Conservation (phyloP, 441 rosid genomes). For the Eruca vesicaria region DNA sequence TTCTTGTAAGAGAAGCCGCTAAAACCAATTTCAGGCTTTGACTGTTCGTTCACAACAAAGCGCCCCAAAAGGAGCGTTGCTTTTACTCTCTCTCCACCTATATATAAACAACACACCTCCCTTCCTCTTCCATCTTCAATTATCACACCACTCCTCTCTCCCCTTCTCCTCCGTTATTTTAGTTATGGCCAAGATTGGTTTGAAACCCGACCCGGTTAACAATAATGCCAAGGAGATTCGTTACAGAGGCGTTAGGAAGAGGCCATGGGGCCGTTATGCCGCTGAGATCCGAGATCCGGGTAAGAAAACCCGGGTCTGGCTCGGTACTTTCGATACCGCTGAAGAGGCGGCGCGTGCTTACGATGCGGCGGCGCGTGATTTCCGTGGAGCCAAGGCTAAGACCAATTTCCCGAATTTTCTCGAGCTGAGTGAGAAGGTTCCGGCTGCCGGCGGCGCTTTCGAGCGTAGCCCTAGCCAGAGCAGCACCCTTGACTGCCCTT, state of each 20-base stretch:
- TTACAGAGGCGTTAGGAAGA: conserved; percentile 63
- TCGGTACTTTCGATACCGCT: conserved; percentile 60
- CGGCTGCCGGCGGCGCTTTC: conserved; percentile 8
- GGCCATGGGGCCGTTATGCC: conserved; percentile 76
- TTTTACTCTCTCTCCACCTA: conserved; percentile 42
- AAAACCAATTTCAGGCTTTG: conserved; percentile 37
- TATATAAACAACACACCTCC: conserved; percentile 19
- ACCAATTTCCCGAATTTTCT: conserved; percentile 45
- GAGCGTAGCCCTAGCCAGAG: conserved; percentile 54
- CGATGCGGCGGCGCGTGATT: conserved; percentile 58
- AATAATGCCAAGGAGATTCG: conserved; percentile 44
- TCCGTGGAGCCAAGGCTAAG: conserved; percentile 57
- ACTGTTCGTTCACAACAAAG: conserved; percentile 53
- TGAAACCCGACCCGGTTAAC: conserved; percentile 24
- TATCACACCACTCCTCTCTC: conserved; percentile 3
- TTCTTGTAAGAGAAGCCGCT: conserved; percentile 48
- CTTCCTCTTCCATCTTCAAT: conserved; percentile 20
- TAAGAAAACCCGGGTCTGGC: conserved; percentile 64
- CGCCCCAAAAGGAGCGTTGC: conserved; percentile 57
- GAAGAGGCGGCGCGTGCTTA: conserved; percentile 65
- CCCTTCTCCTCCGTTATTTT: neutral
- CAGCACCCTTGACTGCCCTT: conserved; percentile 53
- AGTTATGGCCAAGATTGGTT: conserved; percentile 42
- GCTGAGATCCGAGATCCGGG: conserved; percentile 62
- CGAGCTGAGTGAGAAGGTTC: conserved; percentile 20